Conservation (phyloP, 805 yeast genomes). For the Sporopachydermia quercuum region DNA sequence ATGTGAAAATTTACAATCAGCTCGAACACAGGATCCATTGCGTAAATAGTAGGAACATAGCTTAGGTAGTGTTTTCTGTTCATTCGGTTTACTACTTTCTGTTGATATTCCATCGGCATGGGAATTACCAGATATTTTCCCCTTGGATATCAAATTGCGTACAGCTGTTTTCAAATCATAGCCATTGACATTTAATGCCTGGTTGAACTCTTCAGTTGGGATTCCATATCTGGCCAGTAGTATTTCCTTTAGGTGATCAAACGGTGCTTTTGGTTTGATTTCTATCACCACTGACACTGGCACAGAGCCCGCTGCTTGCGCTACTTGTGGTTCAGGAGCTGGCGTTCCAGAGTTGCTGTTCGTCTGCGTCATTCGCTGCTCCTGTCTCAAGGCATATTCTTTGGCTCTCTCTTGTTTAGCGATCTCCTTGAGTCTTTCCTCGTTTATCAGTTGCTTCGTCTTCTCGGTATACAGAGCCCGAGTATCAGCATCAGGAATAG, state of each 20-base stretch:
- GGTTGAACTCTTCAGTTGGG: conserved; percentile 20
- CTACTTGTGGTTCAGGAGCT: too few species aligned
- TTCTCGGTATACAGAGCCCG: conserved; percentile 13
- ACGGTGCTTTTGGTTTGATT: conserved; percentile 16
- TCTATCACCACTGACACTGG: neutral
- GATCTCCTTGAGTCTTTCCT: neutral
- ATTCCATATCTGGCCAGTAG: conserved; percentile 17
- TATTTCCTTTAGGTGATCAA: conserved; percentile 20
- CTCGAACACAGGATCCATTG: conserved; percentile 26
- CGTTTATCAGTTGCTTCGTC: conserved; percentile 8
- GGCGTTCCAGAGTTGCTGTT: too few species aligned
- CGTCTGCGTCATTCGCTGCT: too few species aligned
- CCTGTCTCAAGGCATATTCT: neutral
- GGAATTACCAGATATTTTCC: conserved; percentile 10
- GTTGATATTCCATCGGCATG: neutral
- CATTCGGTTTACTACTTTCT: conserved; percentile 3
- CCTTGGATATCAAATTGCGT: conserved; percentile 2
- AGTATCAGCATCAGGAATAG: conserved; percentile 15
- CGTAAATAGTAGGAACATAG: conserved; percentile 27
- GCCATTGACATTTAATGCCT: conserved; percentile 21
- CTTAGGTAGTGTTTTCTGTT: conserved; percentile 3
- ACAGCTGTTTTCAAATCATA: conserved; percentile 19
- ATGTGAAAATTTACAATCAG: conserved; percentile 32
- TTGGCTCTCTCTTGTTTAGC: neutral
- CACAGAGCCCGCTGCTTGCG: neutral